A percentile compares a stretch with the other conserved stretches of the same genome.
Evolutionary conservation across 495 filamentous ascomycete species (phyloP).

Genomic region (Talaromyces stipitatus): DNA sequence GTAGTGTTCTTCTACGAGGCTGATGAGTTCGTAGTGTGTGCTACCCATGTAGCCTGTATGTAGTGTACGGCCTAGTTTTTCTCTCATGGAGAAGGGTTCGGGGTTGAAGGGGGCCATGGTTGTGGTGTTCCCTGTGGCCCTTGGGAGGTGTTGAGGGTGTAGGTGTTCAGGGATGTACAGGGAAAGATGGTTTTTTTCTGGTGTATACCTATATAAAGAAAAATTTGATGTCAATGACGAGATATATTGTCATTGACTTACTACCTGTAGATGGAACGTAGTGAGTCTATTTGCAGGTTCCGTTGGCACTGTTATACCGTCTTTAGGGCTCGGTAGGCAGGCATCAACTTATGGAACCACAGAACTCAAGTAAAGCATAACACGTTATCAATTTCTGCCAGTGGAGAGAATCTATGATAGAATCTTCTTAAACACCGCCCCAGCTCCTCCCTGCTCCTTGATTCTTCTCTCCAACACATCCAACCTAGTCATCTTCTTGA

Average conservation of each 20-base stretch:
- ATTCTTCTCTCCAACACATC: conserved; percentile 15
- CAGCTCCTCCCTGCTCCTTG: neutral
- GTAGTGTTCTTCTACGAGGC: neutral
- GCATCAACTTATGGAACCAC: neutral
- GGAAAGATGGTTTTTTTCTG: neutral
- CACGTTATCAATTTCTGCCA: too few relatives aligned
- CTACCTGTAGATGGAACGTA: neutral
- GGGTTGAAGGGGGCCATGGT: neutral
- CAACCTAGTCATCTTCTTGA: conserved; percentile 23
- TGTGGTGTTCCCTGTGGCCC: neutral
- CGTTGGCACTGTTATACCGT: neutral
- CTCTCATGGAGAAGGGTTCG: neutral
- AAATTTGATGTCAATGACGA: neutral
- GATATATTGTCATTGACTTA: neutral
- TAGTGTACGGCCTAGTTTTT: neutral
- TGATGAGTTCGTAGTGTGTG: neutral
- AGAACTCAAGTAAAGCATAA: too few relatives aligned
- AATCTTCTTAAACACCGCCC: neutral
- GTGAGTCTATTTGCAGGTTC: neutral
- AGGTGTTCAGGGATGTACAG: neutral
- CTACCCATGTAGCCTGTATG: neutral
- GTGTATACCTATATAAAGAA: neutral
- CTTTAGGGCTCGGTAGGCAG: neutral
- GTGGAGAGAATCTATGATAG: neutral
- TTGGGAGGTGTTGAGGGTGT: neutral